Percentiles rank a stretch among this genome's conserved stretches.
phyloP scores from a whole-genome alignment of 2,329 filamentous ascomycete species.

The Gnomoniopsis smithogilvyi region DNA sequence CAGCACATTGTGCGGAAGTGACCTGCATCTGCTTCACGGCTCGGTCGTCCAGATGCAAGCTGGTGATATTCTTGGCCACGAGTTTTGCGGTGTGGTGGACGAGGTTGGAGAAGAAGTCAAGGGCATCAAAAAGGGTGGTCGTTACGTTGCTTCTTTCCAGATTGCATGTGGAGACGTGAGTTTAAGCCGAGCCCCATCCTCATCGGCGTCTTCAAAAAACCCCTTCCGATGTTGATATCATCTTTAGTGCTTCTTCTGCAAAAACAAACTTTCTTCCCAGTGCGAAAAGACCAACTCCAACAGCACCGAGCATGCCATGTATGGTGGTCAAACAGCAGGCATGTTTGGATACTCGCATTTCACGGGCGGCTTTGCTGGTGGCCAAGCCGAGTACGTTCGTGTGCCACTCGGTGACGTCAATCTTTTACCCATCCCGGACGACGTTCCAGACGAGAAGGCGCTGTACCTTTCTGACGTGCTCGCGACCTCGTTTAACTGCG shows the following conservation, averaged over 20 bases:
- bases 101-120: constrained; percentile 52
- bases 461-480: constrained; percentile 81
- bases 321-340: constrained; percentile 72
- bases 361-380: constrained; percentile 82
- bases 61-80: constrained; percentile 65
- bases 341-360: constrained; percentile 76
- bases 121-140: constrained; percentile 54
- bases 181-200: background rate
- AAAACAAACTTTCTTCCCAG: constrained; percentile 72
- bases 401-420: constrained; percentile 81
- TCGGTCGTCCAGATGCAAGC: constrained; percentile 56
- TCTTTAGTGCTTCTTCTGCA: constrained; percentile 68
- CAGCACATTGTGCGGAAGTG: constrained; percentile 57
- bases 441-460: constrained; percentile 80
- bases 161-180: constrained; percentile 61
- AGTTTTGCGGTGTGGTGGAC: constrained; percentile 56
- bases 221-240: background rate
- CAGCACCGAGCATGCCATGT: constrained; percentile 68
- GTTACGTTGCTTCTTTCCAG: constrained; percentile 84
- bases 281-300: constrained; percentile 80
- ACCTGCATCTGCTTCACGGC: constrained; percentile 56
- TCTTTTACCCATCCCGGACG: constrained; percentile 72
- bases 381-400: constrained; percentile 82
- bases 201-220: background rate
- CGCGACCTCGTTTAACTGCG: constrained; percentile 74